A percentile compares a stretch with the other conserved stretches of the same genome.
These are phyloP conservation scores for Gigaspora rosea DNA, from an alignment of 192 early-diverging fungal species.

Conservation along the genomic window DNA sequence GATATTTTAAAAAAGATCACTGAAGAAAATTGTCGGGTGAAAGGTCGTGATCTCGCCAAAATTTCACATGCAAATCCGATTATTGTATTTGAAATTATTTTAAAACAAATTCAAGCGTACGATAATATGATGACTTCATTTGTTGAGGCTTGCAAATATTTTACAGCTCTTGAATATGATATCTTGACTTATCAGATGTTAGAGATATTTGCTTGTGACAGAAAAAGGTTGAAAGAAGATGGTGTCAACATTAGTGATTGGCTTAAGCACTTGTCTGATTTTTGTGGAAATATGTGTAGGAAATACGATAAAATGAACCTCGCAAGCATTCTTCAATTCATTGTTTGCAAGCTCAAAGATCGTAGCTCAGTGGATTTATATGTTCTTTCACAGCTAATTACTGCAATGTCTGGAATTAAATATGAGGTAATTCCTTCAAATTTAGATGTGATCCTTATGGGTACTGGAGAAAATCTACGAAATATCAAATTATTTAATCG, in stretches of 20 bases:
- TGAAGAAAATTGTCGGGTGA: constrained; percentile 69
- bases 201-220: constrained; percentile 62
- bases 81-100: constrained; percentile 67
- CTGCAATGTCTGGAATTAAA: constrained; percentile 72
- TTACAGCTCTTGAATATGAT: constrained; percentile 74
- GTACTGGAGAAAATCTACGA: constrained; percentile 60
- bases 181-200: constrained; percentile 68
- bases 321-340: constrained; percentile 59
- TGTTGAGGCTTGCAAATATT: constrained; percentile 74
- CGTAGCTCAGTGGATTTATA: constrained; percentile 63
- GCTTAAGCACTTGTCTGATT: constrained; percentile 56
- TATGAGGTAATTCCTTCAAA: constrained; percentile 53
- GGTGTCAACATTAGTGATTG: constrained; percentile 61
- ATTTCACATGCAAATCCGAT: constrained; percentile 74
- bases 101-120: constrained; percentile 70
- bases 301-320: constrained; percentile 70
- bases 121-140: constrained; percentile 73
- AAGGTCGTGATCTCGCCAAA: constrained; percentile 73
- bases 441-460: constrained; percentile 62
- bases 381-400: constrained; percentile 69
- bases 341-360: constrained; percentile 59
- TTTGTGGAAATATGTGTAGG: constrained; percentile 65
- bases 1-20: constrained; percentile 68
- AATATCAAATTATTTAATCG: constrained; percentile 59
- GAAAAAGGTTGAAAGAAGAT: constrained; percentile 62